Evolutionary conservation across 169 alveolate species (phyloP).

Genomic region (Eimeria nieschulzi): DNA sequence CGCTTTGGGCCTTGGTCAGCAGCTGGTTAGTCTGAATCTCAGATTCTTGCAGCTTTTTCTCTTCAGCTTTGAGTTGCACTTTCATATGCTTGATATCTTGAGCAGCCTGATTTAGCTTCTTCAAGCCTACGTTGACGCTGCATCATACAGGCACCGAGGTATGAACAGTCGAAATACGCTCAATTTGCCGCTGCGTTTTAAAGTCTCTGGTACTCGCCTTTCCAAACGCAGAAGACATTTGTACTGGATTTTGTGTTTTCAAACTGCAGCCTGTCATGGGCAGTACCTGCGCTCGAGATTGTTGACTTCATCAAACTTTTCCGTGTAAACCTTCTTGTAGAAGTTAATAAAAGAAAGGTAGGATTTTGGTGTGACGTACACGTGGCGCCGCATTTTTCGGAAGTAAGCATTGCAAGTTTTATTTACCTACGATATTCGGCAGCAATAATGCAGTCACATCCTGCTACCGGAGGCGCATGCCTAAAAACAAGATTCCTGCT

Average conservation of each 20-base stretch:
- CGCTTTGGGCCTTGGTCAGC: constrained; percentile 92
- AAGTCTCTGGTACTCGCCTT: not conserved
- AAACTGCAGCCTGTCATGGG: not conserved
- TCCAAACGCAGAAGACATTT: not conserved
- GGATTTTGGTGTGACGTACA: constrained; percentile 97
- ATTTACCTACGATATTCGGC: constrained; percentile 89
- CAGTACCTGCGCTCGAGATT: constrained; percentile 85
- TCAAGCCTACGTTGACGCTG: constrained; percentile 94
- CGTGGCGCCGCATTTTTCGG: constrained; percentile 95
- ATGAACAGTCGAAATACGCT: not conserved
- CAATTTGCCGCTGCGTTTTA: constrained; percentile 29
- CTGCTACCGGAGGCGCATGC: not conserved
- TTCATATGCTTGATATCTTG: constrained; percentile 93
- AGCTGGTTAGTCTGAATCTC: constrained; percentile 92
- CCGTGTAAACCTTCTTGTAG: constrained; percentile 93
- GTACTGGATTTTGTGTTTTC: not conserved
- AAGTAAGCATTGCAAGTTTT: constrained; percentile 89
- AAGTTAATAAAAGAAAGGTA: constrained; percentile 94
- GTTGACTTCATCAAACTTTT: constrained; percentile 93
- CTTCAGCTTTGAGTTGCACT: constrained; percentile 93
- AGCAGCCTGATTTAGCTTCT: constrained; percentile 94
- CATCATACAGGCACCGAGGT: not conserved
- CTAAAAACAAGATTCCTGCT: not conserved
- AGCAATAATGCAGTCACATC: constrained; percentile 71
- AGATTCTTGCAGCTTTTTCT: constrained; percentile 91